Conservation (phyloP, 148 eudicot genomes). For the Agrostemma githago region DNA sequence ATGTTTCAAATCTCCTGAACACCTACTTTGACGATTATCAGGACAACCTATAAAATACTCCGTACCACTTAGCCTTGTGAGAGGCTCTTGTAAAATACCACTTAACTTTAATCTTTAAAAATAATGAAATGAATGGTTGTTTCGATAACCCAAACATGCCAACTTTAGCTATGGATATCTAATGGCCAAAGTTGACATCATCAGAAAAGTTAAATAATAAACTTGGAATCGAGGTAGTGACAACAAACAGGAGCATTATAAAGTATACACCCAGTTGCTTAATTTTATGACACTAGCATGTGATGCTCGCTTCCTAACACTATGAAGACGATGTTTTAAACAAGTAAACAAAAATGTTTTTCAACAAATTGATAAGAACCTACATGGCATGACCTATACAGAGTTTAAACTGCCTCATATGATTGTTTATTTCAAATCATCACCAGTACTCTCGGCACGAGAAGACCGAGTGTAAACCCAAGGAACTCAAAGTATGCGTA, state of each 20-base stretch:
- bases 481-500: not conserved
- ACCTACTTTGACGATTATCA: too few species aligned
- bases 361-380: not conserved
- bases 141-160: too few species aligned
- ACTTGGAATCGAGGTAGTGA: not conserved
- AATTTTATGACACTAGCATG: not conserved
- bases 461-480: too few species aligned
- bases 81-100: too few species aligned
- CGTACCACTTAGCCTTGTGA: too few species aligned
- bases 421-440: not conserved
- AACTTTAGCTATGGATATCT: too few species aligned
- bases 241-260: not conserved
- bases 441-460: not conserved
- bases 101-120: too few species aligned
- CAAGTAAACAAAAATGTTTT: not conserved
- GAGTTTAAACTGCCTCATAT: not conserved
- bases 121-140: too few species aligned
- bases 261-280: not conserved
- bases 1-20: too few species aligned
- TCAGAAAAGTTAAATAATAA: not conserved
- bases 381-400: not conserved
- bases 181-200: not conserved
- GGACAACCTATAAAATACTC: too few species aligned
- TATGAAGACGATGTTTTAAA: not conserved
- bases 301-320: not conserved